Conservation (phyloP, 108 stramenopile genomes). For the Stephanodiscus minutulus region DNA sequence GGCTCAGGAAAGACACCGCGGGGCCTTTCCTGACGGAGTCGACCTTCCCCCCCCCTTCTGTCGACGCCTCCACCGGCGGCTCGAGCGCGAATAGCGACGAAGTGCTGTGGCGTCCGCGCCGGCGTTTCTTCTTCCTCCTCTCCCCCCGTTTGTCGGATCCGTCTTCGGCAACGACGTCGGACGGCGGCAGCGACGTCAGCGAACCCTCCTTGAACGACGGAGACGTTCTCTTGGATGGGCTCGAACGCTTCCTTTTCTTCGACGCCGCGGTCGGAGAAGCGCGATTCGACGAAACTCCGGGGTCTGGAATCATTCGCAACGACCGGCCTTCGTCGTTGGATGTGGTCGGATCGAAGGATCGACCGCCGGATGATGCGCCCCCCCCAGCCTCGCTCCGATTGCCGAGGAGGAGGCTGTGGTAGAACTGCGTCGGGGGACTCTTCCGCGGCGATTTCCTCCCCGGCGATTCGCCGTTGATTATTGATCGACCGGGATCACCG, state of each 20-base stretch:
- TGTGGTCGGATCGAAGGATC: neutral
- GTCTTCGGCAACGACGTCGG: neutral
- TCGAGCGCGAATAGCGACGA: constrained; percentile 7
- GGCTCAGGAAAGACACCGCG: neutral
- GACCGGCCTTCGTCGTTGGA: no score
- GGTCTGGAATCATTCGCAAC: no score
- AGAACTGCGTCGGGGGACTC: constrained; percentile 2
- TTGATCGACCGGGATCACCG: neutral
- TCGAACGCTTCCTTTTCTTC: neutral
- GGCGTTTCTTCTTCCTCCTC: constrained; percentile 10
- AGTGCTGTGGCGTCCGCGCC: constrained; percentile 7
- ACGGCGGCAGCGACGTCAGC: neutral
- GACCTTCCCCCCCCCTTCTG: neutral
- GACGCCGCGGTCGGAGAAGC: no score
- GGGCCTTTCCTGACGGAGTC: neutral
- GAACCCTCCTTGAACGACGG: neutral
- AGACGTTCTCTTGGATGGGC: constrained; percentile 1
- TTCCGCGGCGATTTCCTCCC: constrained; percentile 22
- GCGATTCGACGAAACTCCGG: no score
- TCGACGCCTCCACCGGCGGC: neutral
- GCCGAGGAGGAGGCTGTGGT: neutral
- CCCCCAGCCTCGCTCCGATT: neutral
- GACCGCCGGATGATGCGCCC: neutral
- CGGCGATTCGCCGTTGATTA: neutral
- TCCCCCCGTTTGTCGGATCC: neutral